Percentiles rank a stretch among this genome's conserved stretches.
These are phyloP conservation scores for Yamadazyma epiphylla DNA, from an alignment of 1,139 yeast species.

Conservation along the genomic window DNA sequence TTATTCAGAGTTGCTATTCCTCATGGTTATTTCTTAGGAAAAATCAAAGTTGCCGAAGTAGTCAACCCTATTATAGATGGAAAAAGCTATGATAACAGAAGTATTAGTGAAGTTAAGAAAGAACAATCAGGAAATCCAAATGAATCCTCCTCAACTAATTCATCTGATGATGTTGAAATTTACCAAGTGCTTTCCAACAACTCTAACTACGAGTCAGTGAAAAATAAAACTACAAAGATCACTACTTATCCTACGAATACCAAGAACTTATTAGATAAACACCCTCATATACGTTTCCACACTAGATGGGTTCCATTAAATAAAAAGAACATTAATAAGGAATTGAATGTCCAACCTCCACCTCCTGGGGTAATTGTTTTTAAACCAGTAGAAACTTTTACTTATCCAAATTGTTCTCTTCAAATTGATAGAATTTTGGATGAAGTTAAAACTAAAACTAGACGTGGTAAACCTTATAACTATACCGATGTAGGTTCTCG, in stretches of 20 bases:
- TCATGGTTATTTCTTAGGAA: conserved; percentile 77
- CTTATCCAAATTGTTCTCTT: conserved; percentile 75
- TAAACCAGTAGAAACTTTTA: conserved; percentile 76
- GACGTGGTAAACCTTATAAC: conserved; percentile 51
- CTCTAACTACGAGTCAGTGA: conserved; percentile 17
- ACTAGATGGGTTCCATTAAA: conserved; percentile 80
- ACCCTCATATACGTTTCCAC: conserved; percentile 45
- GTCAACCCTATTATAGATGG: conserved; percentile 48
- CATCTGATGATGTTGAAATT: conserved; percentile 34
- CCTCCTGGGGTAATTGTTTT: conserved; percentile 90
- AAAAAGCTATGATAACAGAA: conserved; percentile 9
- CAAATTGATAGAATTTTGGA: conserved; percentile 71
- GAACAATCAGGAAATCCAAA: conserved; percentile 1
- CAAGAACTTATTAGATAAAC: conserved; percentile 19
- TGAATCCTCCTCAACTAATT: conserved; percentile 8
- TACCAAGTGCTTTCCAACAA: conserved; percentile 36
- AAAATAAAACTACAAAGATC: conserved; percentile 16
- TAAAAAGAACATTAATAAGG: conserved; percentile 53
- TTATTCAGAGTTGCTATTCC: conserved; percentile 78
- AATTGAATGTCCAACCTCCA: conserved; percentile 62
- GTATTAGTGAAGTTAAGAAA: conserved; percentile 6
- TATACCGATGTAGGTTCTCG: conserved; percentile 57
- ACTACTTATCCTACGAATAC: conserved; percentile 16
- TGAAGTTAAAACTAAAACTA: conserved; percentile 59
- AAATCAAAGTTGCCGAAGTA: conserved; percentile 67